Evolutionary conservation across 495 filamentous ascomycete genomes (phyloP), one percentile per base, ranked within the genome.

Genomic region (Xylaria scruposa): DNA sequence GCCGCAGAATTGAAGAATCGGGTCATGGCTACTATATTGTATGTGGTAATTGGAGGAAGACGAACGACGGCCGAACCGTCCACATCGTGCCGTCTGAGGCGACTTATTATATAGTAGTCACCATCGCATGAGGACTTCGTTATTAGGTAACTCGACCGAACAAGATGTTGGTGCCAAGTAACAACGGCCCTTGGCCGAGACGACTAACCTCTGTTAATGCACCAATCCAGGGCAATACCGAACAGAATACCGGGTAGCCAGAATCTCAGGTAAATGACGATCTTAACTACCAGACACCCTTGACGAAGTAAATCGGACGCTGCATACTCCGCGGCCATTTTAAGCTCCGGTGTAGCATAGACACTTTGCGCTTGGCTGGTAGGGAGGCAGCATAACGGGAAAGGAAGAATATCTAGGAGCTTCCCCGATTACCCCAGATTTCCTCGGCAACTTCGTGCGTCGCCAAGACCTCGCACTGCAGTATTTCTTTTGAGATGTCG

Each of bases 261-360:
- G 44, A 49, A 47, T 49, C 21, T 65, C 42, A 65, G 6, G 42
- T 42, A 68, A 42, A 36, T 68, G 65, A n/a, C 53, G n/a, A 29
- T 67, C 31, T 17, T 9, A 15, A 24, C 51, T 40, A 13, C 44
- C 15, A 47, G 40, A n/a, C 7, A 36, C 24, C 24, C 65, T 68
- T 29, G 51, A 17, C 13, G 9, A 12, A 10, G 51, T 15, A 56
- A 9, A 29, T 26, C 51, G 53, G 66, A 56, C 15, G 21, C 36
- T 59, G 38, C 21, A 68, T 58, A 44, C 24, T 68, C 66, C 66
- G 66, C 53, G 24, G 36, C 66, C 24, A 8, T 68, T 68, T 68
- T 56, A 19, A 54, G 49, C 19, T 42, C 36, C 38, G 12, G 29
- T 38, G 33, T 7, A n/a, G n/a, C n/a, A n/a, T n/a, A n/a, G n/a